Evolutionary conservation across 192 early-diverging fungal species (phyloP).

Genomic region (Coemansia sp.): DNA sequence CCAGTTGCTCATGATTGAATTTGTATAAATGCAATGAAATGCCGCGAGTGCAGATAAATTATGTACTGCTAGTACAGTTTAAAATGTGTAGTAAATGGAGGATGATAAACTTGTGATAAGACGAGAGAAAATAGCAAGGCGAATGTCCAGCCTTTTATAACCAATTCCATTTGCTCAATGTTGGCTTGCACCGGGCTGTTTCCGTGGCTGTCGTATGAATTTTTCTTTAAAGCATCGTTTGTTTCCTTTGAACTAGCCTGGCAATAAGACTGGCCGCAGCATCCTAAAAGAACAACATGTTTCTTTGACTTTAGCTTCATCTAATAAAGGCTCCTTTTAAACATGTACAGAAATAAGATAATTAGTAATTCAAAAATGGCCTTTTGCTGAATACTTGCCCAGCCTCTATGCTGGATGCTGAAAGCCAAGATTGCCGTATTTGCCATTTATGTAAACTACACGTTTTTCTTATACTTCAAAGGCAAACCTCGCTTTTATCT

Average conservation of each 20-base stretch:
- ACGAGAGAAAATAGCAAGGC: background rate
- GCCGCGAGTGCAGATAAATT: background rate
- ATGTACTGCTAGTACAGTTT: background rate
- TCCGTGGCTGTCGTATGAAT: background rate
- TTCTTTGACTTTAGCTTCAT: background rate
- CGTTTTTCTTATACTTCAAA: background rate
- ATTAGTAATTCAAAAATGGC: background rate
- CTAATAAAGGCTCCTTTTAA: conserved; percentile 1
- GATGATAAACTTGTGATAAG: background rate
- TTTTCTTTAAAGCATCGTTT: conserved; percentile 2
- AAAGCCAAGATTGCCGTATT: background rate
- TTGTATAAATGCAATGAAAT: background rate
- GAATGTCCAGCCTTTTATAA: background rate
- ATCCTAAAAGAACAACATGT: background rate
- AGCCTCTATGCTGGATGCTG: background rate
- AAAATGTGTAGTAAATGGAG: background rate
- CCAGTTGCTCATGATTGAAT: conserved; percentile 4
- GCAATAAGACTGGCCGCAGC: background rate
- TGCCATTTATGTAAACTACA: background rate
- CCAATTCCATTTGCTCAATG: background rate
- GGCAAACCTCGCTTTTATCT: background rate
- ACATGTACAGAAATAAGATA: background rate
- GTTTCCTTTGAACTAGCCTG: background rate
- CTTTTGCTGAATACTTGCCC: background rate
- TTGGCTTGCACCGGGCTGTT: background rate